Evolutionary conservation across 768 basidiomycete species (phyloP).

Genomic region (Suillus sp.): DNA sequence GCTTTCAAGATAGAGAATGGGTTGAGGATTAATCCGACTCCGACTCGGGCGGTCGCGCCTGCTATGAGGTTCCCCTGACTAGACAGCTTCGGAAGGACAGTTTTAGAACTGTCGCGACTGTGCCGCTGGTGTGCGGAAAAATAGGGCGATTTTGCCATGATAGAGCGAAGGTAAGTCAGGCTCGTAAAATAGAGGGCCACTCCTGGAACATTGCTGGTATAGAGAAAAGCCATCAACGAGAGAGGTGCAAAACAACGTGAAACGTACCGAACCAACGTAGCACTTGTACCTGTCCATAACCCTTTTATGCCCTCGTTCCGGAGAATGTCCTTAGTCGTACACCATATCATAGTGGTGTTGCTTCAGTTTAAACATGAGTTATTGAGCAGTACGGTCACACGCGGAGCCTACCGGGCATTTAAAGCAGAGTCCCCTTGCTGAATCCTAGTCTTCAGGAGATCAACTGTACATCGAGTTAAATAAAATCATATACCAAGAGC

Average conservation of each 20-base stretch:
- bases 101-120: slow-evolving; percentile 34
- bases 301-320: slow-evolving; percentile 64
- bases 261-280: slow-evolving; percentile 71
- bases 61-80: slow-evolving; percentile 82
- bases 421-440: slow-evolving; percentile 72
- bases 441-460: slow-evolving; percentile 88
- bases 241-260: background rate
- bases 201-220: slow-evolving; percentile 82
- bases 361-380: slow-evolving; percentile 20
- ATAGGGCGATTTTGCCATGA: slow-evolving; percentile 72
- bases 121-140: slow-evolving; percentile 47
- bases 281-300: slow-evolving; percentile 86
- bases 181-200: slow-evolving; percentile 91
- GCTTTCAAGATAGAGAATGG: slow-evolving; percentile 92
- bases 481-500: background rate
- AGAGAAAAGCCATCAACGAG: slow-evolving; percentile 11
- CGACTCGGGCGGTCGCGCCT: slow-evolving; percentile 79
- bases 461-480: slow-evolving; percentile 50
- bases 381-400: slow-evolving; percentile 2
- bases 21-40: slow-evolving; percentile 82
- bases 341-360: slow-evolving; percentile 46
- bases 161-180: slow-evolving; percentile 76
- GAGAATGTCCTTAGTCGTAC: slow-evolving; percentile 59
- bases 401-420: slow-evolving; percentile 39
- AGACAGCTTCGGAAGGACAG: slow-evolving; percentile 70